Percentiles rank a stretch among this genome's conserved stretches.
phyloP scores from a whole-genome alignment of 108 stramenopile genomes.

The Cylindrotheca fusiformis region DNA sequence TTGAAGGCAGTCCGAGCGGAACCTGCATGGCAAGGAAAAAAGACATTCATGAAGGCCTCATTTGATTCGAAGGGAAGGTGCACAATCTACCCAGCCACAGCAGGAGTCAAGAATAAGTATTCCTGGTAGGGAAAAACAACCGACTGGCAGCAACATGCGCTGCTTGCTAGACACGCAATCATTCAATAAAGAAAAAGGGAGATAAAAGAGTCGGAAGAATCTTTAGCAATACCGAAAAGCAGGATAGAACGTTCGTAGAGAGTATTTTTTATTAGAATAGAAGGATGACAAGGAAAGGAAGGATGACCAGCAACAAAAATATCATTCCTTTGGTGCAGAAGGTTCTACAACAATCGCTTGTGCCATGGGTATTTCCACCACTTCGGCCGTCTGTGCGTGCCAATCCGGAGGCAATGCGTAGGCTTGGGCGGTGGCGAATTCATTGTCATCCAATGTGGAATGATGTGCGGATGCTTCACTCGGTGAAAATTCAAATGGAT shows the following conservation, averaged over 20 bases:
- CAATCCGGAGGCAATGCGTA: conserved; percentile 23
- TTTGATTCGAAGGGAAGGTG: conserved; percentile 32
- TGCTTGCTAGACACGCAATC: too few relatives aligned
- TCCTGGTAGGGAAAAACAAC: background rate
- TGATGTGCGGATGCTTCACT: conserved; percentile 1
- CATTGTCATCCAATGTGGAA: background rate
- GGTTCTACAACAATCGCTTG: conserved; percentile 18
- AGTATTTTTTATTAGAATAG: too few relatives aligned
- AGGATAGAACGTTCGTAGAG: too few relatives aligned
- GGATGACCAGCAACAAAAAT: too few relatives aligned
- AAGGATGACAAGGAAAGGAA: too few relatives aligned
- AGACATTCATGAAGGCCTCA: conserved; percentile 40
- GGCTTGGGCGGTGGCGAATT: conserved; percentile 10
- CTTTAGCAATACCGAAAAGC: too few relatives aligned
- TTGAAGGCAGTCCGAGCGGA: conserved; percentile 8
- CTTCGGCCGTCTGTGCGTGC: conserved; percentile 32
- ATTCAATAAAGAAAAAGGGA: too few relatives aligned
- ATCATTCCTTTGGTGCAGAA: background rate
- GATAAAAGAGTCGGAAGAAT: too few relatives aligned
- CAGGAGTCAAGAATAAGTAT: conserved; percentile 26
- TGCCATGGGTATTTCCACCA: conserved; percentile 32
- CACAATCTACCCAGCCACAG: conserved; percentile 24
- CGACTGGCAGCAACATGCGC: too few relatives aligned
- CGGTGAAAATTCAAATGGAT: background rate
- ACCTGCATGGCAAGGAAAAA: conserved; percentile 25